A percentile compares a stretch with the other conserved stretches of the same genome.
These are phyloP conservation scores for Aureobasidium sp. DNA, from an alignment of 2,329 filamentous ascomycete species.

Conservation along the genomic window DNA sequence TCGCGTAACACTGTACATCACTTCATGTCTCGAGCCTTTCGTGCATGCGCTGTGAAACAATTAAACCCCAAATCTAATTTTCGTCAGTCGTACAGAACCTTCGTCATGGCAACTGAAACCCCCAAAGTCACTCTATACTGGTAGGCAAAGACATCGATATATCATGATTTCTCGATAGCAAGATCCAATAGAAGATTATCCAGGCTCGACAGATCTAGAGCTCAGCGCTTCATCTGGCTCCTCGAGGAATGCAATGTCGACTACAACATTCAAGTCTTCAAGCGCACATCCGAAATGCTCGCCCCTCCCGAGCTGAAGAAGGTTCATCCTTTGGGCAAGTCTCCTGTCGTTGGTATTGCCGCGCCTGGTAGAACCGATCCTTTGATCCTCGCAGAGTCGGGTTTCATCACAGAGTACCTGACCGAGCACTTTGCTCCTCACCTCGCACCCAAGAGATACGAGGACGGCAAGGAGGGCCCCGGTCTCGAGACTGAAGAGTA, in stretches of 20 bases:
- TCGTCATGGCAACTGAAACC: conserved; percentile 18
- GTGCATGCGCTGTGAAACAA: background rate
- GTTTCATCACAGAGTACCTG: conserved; percentile 73
- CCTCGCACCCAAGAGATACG: conserved; percentile 46
- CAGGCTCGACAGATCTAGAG: conserved; percentile 77
- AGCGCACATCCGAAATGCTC: conserved; percentile 55
- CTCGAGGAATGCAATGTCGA: conserved; percentile 72
- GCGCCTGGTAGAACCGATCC: conserved; percentile 38
- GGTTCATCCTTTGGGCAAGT: conserved; percentile 80
- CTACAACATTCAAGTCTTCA: conserved; percentile 74
- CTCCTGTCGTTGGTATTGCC: conserved; percentile 65
- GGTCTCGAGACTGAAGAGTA: conserved; percentile 50
- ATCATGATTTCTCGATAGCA: background rate
- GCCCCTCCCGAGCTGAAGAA: conserved; percentile 69
- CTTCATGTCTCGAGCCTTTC: background rate
- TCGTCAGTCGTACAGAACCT: background rate
- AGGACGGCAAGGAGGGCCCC: conserved; percentile 45
- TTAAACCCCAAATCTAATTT: background rate
- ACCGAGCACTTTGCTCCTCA: conserved; percentile 55
- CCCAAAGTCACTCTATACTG: conserved; percentile 58
- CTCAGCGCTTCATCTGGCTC: conserved; percentile 77
- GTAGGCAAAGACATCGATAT: conserved; percentile 31
- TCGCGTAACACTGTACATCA: background rate
- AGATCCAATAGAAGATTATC: background rate
- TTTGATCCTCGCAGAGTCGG: conserved; percentile 71